Base-by-base conservation (phyloP, 768 basidiomycete species). In the Lentinula aciculospora region DNA sequence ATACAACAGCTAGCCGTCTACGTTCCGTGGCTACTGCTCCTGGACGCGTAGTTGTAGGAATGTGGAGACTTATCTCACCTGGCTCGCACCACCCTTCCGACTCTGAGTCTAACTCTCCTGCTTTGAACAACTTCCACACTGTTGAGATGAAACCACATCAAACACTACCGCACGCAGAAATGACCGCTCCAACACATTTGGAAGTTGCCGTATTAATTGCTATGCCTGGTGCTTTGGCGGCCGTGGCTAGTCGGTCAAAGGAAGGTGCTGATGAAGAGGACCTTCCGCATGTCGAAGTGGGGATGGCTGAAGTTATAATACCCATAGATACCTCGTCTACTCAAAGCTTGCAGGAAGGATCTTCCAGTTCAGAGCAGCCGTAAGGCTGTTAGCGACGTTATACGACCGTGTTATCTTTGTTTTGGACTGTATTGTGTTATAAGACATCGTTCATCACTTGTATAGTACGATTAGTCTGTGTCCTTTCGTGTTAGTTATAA, bases 131-230 rank as follows among this genome's bases (percentile, higher is more conserved):
- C 49, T 66, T 4, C 65, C 62, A 32, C 65, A 64, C 13, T 58
- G 61, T 45, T 28, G 36, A 34, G 37, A 61, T 59, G 9, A 48
- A 50, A 59, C 60, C 50, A 9, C 50, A 47, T 13, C 31, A 48
- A 23, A 51, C 13, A 4, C 59, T 61, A 25, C 54, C 54, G 31
- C 23, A 48, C 42, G 36, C 47, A 42, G n/a, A 17, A 39, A 49
- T 57, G 40, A 39, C 48, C 5, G 58, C 55, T 19, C 66, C 65
- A 47, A 61, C 70, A 32, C 56, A 64, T 44, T 66, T 79, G 25
- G 69, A 68, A 34, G 69, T 79, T 29, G 71, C 74, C 0, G 75
- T 79, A 17, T 66, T 79, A 31, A 74, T 79, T 39, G 76, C 78
- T 4, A 77, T 79, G 78, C 78, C 78, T 19, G 56, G 58, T 58